Evolutionary conservation across 352 stramenopile genomes (phyloP).

Genomic region (Pythium utonaiense): DNA sequence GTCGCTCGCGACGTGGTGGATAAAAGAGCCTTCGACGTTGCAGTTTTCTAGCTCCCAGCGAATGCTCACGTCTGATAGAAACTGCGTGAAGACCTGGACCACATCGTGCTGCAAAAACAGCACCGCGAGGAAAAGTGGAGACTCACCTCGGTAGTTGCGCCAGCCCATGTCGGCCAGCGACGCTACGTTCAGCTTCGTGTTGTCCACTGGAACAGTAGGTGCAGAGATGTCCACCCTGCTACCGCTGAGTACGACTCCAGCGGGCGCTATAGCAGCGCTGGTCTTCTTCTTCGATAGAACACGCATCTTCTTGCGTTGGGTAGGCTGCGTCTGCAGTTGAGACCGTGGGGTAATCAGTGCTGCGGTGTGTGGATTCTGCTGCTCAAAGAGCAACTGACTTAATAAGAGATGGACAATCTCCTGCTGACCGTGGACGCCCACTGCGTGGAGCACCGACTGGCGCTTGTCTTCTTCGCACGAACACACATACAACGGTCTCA

Average conservation of each 20-base stretch:
- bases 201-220: slow-evolving; percentile 4
- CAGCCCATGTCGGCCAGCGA: slow-evolving; percentile 33
- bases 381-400: slow-evolving; percentile 38
- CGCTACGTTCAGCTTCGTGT: slow-evolving; percentile 20
- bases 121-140: slow-evolving; percentile 59
- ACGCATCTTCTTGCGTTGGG: neutral
- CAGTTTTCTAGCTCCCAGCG: slow-evolving; percentile 51
- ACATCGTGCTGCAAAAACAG: slow-evolving; percentile 50
- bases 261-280: slow-evolving; percentile 5
- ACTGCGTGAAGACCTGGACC: slow-evolving; percentile 30
- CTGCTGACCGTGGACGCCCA: slow-evolving; percentile 45
- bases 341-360: slow-evolving; percentile 1
- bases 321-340: slow-evolving; percentile 1
- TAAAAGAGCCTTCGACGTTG: slow-evolving; percentile 71
- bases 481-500: slow-evolving; percentile 54
- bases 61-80: slow-evolving; percentile 40
- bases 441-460: slow-evolving; percentile 63
- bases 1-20: slow-evolving; percentile 53
- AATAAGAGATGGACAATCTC: slow-evolving; percentile 56
- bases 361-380: slow-evolving; percentile 23
- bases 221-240: neutral
- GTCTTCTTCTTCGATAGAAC: slow-evolving; percentile 2
- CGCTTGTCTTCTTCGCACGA: slow-evolving; percentile 62
- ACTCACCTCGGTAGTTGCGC: slow-evolving; percentile 65
- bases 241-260: neutral